phyloP scores from a whole-genome alignment of 1,284 basidiomycete species.

The Rhodotorula sp. region DNA sequence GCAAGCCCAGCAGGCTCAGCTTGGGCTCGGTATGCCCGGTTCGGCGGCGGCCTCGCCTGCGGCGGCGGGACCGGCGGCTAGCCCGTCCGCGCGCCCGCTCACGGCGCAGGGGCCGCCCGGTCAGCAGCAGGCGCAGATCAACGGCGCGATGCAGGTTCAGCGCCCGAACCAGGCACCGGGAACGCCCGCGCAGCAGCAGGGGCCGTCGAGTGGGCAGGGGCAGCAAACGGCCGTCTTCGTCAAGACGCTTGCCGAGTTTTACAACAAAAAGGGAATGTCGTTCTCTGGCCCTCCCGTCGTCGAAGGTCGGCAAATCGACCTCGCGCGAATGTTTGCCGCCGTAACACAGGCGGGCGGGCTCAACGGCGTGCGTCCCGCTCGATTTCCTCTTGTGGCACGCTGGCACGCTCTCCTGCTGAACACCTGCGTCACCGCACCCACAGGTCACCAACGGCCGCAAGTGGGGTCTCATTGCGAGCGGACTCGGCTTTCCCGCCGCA shows the following conservation, averaged over 20 bases:
- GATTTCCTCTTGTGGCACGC: background rate
- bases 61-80: background rate
- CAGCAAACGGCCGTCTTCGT: slow-evolving; percentile 10
- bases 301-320: slow-evolving; percentile 30
- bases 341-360: slow-evolving; percentile 10
- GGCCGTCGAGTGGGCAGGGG: background rate
- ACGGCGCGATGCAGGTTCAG: background rate
- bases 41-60: background rate
- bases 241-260: slow-evolving; percentile 31
- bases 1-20: slow-evolving; percentile 21
- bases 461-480: slow-evolving; percentile 11
- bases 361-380: slow-evolving; percentile 4
- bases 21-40: slow-evolving; percentile 30
- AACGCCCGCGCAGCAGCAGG: background rate
- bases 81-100: background rate
- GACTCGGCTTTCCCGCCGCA: slow-evolving; percentile 16
- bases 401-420: background rate
- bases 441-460: slow-evolving; percentile 4
- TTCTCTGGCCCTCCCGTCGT: slow-evolving; percentile 19
- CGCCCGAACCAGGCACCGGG: background rate
- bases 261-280: slow-evolving; percentile 12
- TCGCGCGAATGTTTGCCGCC: slow-evolving; percentile 23
- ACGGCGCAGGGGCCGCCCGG: background rate
- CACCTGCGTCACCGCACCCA: too few species aligned
- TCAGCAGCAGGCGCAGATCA: background rate